phyloP scores from a whole-genome alignment of 306 rosid genomes.

The Benincasa hispida region DNA sequence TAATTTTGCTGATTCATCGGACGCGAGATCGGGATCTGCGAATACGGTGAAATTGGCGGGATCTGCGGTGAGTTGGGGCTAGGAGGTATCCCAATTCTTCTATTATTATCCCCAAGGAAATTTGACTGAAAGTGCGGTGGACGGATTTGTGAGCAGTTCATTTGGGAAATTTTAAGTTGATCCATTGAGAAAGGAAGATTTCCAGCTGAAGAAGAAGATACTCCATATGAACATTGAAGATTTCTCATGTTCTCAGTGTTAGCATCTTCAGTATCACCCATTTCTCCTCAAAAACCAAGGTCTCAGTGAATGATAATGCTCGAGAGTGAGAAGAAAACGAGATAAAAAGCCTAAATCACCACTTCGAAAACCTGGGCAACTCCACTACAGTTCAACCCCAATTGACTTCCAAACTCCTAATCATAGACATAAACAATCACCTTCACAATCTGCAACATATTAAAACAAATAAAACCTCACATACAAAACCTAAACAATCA shows the following conservation, averaged over 20 bases:
- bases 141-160: conserved; percentile 46
- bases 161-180: conserved; percentile 48
- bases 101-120: conserved; percentile 24
- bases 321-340: background rate
- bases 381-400: background rate
- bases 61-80: conserved; percentile 70
- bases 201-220: conserved; percentile 44
- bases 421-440: background rate
- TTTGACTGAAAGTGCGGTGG: conserved; percentile 36
- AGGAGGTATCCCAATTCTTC: conserved; percentile 60
- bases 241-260: conserved; percentile 47
- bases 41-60: conserved; percentile 81
- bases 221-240: conserved; percentile 53
- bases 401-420: background rate
- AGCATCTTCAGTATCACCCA: conserved; percentile 72
- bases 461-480: background rate
- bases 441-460: background rate
- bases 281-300: conserved; percentile 7
- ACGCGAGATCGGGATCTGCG: conserved; percentile 80
- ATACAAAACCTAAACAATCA: background rate
- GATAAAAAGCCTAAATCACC: background rate
- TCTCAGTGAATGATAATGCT: background rate
- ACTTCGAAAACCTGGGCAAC: background rate
- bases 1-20: conserved; percentile 32
- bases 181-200: conserved; percentile 51